phyloP scores from a whole-genome alignment of 352 stramenopile species.

The Elongisporangium anandrum region DNA sequence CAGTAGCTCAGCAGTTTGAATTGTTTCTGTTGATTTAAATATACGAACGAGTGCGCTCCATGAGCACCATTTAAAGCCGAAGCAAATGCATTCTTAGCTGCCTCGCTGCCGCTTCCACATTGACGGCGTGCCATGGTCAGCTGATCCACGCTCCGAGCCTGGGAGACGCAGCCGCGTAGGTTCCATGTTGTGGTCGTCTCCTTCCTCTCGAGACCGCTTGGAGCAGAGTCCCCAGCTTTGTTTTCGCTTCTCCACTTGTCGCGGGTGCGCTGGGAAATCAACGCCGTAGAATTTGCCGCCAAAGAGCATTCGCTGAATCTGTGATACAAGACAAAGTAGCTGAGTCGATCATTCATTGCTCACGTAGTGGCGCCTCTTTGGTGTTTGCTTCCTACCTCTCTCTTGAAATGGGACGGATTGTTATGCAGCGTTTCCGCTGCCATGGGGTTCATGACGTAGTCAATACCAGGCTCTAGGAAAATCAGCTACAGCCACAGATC shows the following conservation, averaged over 20 bases:
- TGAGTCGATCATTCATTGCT: neutral
- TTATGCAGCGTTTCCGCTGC: constrained; percentile 54
- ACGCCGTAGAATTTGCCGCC: constrained; percentile 54
- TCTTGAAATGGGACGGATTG: constrained; percentile 41
- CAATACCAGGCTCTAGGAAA: constrained; percentile 69
- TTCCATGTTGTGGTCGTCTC: constrained; percentile 28
- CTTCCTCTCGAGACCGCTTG: constrained; percentile 46
- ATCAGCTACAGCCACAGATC: constrained; percentile 47
- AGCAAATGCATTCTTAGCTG: constrained; percentile 1
- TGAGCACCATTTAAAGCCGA: neutral
- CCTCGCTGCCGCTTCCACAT: constrained; percentile 63
- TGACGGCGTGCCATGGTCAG: constrained; percentile 32
- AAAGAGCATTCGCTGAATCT: constrained; percentile 60
- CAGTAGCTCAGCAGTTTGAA: neutral
- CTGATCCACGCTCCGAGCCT: constrained; percentile 15
- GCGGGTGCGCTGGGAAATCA: constrained; percentile 57
- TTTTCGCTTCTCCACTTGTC: constrained; percentile 47
- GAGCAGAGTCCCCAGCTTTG: constrained; percentile 44
- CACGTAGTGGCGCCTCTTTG: no score
- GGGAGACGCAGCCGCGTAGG: constrained; percentile 12
- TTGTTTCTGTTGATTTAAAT: constrained; percentile 1
- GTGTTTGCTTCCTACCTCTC: constrained; percentile 14
- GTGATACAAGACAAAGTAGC: neutral
- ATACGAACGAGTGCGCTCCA: neutral
- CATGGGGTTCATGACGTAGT: constrained; percentile 54